These are phyloP conservation scores for Skeletonema menzelii DNA, from an alignment of 108 stramenopile genomes.

Conservation along the genomic window DNA sequence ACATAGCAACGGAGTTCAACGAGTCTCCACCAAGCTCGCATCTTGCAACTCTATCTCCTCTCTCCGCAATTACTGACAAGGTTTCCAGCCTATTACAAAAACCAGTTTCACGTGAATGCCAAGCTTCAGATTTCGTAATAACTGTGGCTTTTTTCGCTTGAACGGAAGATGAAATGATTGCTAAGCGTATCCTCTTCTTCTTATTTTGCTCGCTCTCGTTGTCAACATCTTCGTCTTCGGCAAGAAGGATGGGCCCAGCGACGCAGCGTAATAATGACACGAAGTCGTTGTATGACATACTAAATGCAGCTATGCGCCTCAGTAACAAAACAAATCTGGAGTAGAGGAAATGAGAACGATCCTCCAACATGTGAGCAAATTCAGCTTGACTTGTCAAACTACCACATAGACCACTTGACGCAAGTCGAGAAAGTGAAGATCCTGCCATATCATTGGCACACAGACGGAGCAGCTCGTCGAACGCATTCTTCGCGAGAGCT, in stretches of 20 bases:
- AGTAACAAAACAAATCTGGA: conserved; percentile 70
- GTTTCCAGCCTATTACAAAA: conserved; percentile 72
- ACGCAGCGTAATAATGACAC: conserved; percentile 73
- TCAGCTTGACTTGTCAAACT: conserved; percentile 74
- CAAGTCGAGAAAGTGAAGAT: conserved; percentile 73
- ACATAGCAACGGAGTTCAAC: conserved; percentile 72
- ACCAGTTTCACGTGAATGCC: conserved; percentile 63
- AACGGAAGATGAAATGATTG: conserved; percentile 74
- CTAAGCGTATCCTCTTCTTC: conserved; percentile 57
- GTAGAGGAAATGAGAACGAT: conserved; percentile 69
- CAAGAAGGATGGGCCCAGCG: conserved; percentile 71
- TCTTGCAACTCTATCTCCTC: conserved; percentile 68
- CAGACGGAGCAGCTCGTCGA: conserved; percentile 73
- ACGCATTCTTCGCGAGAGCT: conserved; percentile 63
- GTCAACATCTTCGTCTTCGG: conserved; percentile 42
- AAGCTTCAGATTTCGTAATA: conserved; percentile 49
- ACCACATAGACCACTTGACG: conserved; percentile 75
- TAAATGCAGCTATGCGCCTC: conserved; percentile 74
- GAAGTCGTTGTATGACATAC: conserved; percentile 88
- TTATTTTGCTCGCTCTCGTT: conserved; percentile 19
- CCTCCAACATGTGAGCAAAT: conserved; percentile 76
- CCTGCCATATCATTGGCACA: conserved; percentile 70
- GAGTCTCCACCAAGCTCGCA: conserved; percentile 78
- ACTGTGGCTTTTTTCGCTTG: conserved; percentile 34
- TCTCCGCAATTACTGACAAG: conserved; percentile 72